These are phyloP conservation scores for Myxozyma sirexii DNA, from an alignment of 805 yeast genomes.

Conservation along the genomic window DNA sequence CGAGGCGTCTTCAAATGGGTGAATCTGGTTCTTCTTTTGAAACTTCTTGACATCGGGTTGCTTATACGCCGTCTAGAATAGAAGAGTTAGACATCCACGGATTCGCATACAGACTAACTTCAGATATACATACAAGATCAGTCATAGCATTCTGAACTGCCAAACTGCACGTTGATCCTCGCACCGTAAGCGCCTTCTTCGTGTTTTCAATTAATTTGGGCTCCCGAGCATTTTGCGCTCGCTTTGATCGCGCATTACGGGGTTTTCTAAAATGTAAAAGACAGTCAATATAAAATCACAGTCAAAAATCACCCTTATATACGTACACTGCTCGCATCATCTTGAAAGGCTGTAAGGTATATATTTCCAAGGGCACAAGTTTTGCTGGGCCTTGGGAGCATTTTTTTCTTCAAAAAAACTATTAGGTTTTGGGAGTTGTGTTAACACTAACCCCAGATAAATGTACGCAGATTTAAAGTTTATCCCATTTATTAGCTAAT, in stretches of 20 bases:
- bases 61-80: conserved; percentile 48
- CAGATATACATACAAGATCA: conserved; percentile 53
- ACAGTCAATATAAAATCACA: background rate
- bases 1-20: conserved; percentile 89
- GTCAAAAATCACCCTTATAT: background rate
- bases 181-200: conserved; percentile 86
- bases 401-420: background rate
- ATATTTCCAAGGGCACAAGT: background rate
- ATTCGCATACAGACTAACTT: background rate
- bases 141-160: conserved; percentile 84
- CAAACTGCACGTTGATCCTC: conserved; percentile 81
- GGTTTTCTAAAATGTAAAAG: conserved; percentile 57
- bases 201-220: conserved; percentile 87
- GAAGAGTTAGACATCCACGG: too few species aligned
- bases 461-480: background rate
- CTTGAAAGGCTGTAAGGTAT: background rate
- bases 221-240: conserved; percentile 87
- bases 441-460: background rate
- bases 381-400: background rate
- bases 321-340: conserved; percentile 29
- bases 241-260: conserved; percentile 91
- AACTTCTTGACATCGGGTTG: conserved; percentile 89
- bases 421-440: conserved; percentile 12
- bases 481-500: too few species aligned
- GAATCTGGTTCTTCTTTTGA: conserved; percentile 80